These are phyloP conservation scores for Beauveria sp. DNA, from an alignment of 2,329 filamentous ascomycete species.

Conservation along the genomic window DNA sequence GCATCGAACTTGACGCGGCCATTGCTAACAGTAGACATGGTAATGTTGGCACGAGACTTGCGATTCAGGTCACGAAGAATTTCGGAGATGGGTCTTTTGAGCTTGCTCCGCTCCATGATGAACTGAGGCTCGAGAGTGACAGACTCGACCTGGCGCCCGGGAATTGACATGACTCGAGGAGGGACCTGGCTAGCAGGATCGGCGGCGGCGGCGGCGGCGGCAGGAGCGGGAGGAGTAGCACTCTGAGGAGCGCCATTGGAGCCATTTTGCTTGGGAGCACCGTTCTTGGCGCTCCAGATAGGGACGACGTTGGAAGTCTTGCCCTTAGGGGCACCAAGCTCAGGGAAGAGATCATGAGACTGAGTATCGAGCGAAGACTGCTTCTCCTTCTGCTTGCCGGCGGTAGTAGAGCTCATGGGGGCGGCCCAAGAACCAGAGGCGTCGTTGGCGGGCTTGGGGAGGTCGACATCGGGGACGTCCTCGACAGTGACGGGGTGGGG, in stretches of 20 bases:
- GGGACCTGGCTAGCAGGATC: constrained; percentile 25
- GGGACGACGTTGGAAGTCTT: constrained; percentile 62
- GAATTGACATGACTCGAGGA: constrained; percentile 61
- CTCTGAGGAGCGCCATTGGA: constrained; percentile 46
- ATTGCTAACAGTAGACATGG: constrained; percentile 64
- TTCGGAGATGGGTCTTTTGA: constrained; percentile 80
- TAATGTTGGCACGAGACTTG: constrained; percentile 79
- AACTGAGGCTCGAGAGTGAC: constrained; percentile 68
- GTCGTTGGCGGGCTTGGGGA: constrained; percentile 45
- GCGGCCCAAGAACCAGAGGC: constrained; percentile 39
- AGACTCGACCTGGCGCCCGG: constrained; percentile 73
- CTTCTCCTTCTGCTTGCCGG: constrained; percentile 59
- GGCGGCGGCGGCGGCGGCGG: constrained; percentile 34
- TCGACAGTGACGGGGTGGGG: constrained; percentile 64
- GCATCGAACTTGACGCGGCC: constrained; percentile 77
- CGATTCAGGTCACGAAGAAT: constrained; percentile 88
- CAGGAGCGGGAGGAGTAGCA: constrained; percentile 56
- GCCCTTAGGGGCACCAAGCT: constrained; percentile 63
- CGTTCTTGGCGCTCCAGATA: constrained; percentile 70
- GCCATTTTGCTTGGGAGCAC: constrained; percentile 47
- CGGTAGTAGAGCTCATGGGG: constrained; percentile 53
- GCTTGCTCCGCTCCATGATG: constrained; percentile 65
- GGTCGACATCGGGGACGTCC: constrained; percentile 74
- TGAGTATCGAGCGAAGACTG: constrained; percentile 60
- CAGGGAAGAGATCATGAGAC: constrained; percentile 90